These are phyloP conservation scores for Podila epicladia DNA, from an alignment of 192 early-diverging fungal genomes.

Conservation along the genomic window DNA sequence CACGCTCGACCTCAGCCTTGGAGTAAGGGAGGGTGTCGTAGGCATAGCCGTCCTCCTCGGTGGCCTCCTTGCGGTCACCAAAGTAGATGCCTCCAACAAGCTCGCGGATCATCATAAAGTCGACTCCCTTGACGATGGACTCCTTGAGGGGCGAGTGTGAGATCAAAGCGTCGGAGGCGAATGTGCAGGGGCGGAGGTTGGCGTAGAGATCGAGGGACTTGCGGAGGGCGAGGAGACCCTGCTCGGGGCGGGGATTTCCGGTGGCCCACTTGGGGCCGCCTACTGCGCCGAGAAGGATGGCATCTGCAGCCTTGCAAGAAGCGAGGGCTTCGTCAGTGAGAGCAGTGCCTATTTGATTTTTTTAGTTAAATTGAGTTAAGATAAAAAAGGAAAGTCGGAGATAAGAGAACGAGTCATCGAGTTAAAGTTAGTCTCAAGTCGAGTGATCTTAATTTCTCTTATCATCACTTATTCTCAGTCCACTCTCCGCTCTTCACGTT, in stretches of 20 bases:
- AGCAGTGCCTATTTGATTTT: conserved; percentile 56
- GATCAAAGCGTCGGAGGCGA: conserved; percentile 86
- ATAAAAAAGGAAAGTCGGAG: background rate
- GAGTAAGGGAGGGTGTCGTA: conserved; percentile 97
- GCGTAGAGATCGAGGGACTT: conserved; percentile 95
- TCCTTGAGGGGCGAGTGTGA: conserved; percentile 91
- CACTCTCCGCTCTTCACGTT: too few species aligned
- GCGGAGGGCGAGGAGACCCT: conserved; percentile 91
- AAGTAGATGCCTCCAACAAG: conserved; percentile 99
- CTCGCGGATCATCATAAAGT: conserved; percentile 94
- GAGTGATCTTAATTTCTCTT: too few species aligned
- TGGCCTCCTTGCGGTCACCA: conserved; percentile 90
- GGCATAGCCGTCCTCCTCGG: conserved; percentile 70
- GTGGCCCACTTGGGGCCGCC: conserved; percentile 97
- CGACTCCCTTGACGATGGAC: conserved; percentile 88
- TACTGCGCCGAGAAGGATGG: conserved; percentile 97
- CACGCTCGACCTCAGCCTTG: conserved; percentile 89
- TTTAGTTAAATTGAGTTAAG: background rate
- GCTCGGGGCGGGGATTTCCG: conserved; percentile 91
- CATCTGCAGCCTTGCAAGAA: conserved; percentile 84
- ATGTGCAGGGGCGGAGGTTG: conserved; percentile 95
- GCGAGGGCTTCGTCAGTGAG: conserved; percentile 86
- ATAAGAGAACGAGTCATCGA: conserved; percentile 1
- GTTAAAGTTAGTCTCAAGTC: background rate
- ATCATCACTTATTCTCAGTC: too few species aligned